These are phyloP conservation scores for Paxillus rubicundulus DNA, from an alignment of 768 basidiomycete species.

Conservation along the genomic window DNA sequence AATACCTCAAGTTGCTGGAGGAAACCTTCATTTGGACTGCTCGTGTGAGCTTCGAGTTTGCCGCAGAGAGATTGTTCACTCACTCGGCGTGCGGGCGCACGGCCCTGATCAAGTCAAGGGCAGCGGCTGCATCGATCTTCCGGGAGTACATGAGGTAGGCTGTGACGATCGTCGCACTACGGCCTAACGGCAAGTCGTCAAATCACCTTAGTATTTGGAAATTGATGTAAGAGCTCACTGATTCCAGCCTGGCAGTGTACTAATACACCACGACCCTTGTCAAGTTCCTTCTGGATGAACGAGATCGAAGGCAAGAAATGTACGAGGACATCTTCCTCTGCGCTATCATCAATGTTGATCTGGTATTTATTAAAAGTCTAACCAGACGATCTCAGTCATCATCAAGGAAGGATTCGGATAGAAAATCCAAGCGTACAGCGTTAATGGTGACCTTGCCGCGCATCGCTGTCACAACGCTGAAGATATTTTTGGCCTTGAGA, in stretches of 20 bases:
- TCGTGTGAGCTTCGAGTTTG: background rate
- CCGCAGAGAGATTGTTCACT: constrained; percentile 25
- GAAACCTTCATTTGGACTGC: constrained; percentile 86
- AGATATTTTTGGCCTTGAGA: constrained; percentile 71
- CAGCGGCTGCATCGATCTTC: constrained; percentile 53
- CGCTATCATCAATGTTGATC: constrained; percentile 73
- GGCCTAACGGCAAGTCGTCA: constrained; percentile 43
- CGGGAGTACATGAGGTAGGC: constrained; percentile 85
- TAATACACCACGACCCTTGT: constrained; percentile 72
- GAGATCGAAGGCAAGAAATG: constrained; percentile 78
- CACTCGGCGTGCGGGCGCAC: constrained; percentile 72
- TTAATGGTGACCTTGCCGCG: constrained; percentile 63
- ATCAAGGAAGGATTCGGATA: background rate
- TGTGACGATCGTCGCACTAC: constrained; percentile 81
- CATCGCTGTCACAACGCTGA: constrained; percentile 72
- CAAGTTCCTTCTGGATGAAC: constrained; percentile 78
- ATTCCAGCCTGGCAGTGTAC: constrained; percentile 91
- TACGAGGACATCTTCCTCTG: constrained; percentile 72
- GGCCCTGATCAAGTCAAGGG: constrained; percentile 65
- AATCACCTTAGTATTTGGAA: background rate
- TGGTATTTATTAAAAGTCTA: constrained; percentile 82
- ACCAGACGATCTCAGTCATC: background rate
- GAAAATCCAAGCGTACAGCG: constrained; percentile 44
- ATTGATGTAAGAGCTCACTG: constrained; percentile 49
- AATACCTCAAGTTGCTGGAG: constrained; percentile 78